Conservation (phyloP, 106 monocot species). For the Apostasia shenzhenica region DNA sequence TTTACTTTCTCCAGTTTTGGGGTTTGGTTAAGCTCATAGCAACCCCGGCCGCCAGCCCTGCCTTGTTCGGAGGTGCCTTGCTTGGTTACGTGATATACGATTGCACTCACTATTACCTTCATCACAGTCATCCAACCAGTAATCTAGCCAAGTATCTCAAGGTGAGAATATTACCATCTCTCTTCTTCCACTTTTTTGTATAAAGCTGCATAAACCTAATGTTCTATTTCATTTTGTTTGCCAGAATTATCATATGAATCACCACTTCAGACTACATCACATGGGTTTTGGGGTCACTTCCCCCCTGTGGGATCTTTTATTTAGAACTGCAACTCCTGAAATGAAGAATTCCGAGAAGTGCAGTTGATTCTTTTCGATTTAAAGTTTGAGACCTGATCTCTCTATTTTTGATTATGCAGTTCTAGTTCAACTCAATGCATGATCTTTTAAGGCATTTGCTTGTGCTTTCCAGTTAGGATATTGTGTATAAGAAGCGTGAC, state of each 20-base stretch:
- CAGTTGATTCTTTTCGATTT: conserved; percentile 6
- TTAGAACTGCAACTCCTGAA: conserved; percentile 46
- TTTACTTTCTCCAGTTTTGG: conserved; percentile 30
- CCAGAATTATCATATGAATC: conserved; percentile 73
- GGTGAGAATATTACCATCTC: conserved; percentile 11
- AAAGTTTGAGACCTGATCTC: too few relatives aligned
- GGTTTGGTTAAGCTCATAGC: conserved; percentile 34
- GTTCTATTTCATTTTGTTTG: background rate
- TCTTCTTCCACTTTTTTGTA: background rate
- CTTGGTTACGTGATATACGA: conserved; percentile 79
- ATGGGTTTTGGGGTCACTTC: conserved; percentile 80
- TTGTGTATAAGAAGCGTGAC: too few relatives aligned
- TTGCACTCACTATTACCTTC: conserved; percentile 76
- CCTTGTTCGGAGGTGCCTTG: conserved; percentile 59
- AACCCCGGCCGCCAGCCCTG: conserved; percentile 37
- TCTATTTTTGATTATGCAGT: too few relatives aligned
- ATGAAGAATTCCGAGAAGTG: conserved; percentile 17
- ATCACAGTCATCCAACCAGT: conserved; percentile 53
- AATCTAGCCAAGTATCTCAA: conserved; percentile 43
- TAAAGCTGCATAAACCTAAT: background rate
- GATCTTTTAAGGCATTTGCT: too few relatives aligned
- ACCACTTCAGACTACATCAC: conserved; percentile 67
- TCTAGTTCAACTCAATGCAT: too few relatives aligned
- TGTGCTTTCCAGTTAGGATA: too few relatives aligned
- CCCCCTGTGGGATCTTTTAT: conserved; percentile 58